phyloP scores from a whole-genome alignment of 352 stramenopile species.

The Phytophthora colocasiae region DNA sequence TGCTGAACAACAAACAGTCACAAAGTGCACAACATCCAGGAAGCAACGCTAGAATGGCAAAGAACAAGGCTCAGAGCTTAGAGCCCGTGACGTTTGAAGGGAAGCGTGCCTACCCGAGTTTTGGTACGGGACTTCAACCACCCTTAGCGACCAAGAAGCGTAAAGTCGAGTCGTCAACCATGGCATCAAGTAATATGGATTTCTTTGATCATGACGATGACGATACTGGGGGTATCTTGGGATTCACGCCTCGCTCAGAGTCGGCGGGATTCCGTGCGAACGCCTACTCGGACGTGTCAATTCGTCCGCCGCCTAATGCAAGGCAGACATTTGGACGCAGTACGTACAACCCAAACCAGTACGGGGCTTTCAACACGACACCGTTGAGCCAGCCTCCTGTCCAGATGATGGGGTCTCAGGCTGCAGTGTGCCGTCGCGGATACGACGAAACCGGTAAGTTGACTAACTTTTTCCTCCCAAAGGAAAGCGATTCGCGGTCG shows the following conservation, averaged over 20 bases:
- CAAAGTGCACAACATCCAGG: slow-evolving; percentile 18
- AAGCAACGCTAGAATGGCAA: slow-evolving; percentile 19
- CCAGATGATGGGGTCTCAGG: slow-evolving; percentile 36
- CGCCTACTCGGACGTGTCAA: slow-evolving; percentile 72
- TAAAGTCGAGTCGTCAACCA: slow-evolving; percentile 41
- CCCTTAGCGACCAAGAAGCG: slow-evolving; percentile 70
- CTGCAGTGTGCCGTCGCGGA: slow-evolving; percentile 59
- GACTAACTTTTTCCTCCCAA: slow-evolving; percentile 78
- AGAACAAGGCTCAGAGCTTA: slow-evolving; percentile 37
- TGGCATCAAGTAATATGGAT: slow-evolving; percentile 15
- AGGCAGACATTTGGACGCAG: slow-evolving; percentile 56
- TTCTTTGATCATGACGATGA: slow-evolving; percentile 14
- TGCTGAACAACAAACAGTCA: slow-evolving; percentile 54
- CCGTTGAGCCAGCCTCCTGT: slow-evolving; percentile 52
- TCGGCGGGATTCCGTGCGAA: slow-evolving; percentile 52
- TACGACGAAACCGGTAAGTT: slow-evolving; percentile 84
- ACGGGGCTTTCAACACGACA: slow-evolving; percentile 67
- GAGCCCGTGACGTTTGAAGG: slow-evolving; percentile 24
- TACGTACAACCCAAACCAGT: slow-evolving; percentile 75
- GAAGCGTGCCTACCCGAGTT: slow-evolving; percentile 30
- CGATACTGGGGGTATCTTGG: slow-evolving; percentile 3
- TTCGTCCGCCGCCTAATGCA: slow-evolving; percentile 48
- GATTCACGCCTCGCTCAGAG: slow-evolving; percentile 43
- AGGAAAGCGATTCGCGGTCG: slow-evolving; percentile 39
- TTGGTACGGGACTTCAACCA: slow-evolving; percentile 30